Base-by-base conservation (phyloP, 2,329 filamentous ascomycete genomes). In the Fusarium ramigenum region DNA sequence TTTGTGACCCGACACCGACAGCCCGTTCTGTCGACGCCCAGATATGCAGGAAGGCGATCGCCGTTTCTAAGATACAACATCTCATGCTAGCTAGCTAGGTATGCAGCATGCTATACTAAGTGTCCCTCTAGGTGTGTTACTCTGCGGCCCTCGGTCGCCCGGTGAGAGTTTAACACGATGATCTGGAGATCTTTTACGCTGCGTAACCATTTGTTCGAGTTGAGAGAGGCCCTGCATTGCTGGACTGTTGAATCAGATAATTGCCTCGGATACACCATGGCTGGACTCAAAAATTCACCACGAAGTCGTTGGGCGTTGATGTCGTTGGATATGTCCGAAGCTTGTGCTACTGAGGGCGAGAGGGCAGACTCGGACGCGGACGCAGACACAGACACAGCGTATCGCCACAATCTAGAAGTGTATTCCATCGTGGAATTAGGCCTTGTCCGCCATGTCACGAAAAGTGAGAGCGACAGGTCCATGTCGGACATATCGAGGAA, bases 121-220 rank as follows among this genome's bases (percentile, higher is more conserved):
- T 37, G 40, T 30, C 30, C 32, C 30, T 30, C 30, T 43, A 9
- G 40, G 39, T 56, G 63, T 62, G 49, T 57, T 58, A 53, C 50
- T 56, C 53, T 32, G 47, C 60, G 25, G 37, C 39, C 59, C 43
- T 66, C 18, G 44, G 60, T 42, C 60, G 46, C 42, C 50, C 44
- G 57, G 57, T 60, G 50, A 66, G 47, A 57, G 57, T 46, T 50
- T 40, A 21, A 63, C 60, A 39, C 66, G 71, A 72, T 72, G 66
- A 72, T 69, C 59, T 72, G 54, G 71, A 74, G 71, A 74, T 67
- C 66, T 49, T 43, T 34, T n/a, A 43, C 34, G 63, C 40, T 69
- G 67, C 47, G 60, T 74, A 69, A 74, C 71, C 30, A 9, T 12
- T 39, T 30, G 52, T 21, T 61, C 56, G 34, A 52, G 19, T 43